These are phyloP conservation scores for Aspergillus proliferans DNA, from an alignment of 2,329 filamentous ascomycete genomes.

Conservation along the genomic window DNA sequence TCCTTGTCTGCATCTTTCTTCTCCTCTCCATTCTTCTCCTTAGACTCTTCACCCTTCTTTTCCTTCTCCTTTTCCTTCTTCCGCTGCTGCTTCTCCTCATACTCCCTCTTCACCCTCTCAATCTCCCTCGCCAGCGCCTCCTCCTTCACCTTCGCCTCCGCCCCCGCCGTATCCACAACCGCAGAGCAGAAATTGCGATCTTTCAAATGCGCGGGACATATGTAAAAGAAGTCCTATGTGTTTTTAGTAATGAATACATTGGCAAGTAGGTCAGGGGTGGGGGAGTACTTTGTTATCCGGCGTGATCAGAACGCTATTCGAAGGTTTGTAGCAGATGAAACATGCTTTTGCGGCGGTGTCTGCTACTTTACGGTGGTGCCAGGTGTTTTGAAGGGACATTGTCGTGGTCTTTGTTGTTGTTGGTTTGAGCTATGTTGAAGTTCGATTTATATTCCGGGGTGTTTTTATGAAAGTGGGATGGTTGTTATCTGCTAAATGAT, in stretches of 20 bases:
- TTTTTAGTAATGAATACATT: conserved; percentile 3
- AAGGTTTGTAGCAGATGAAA: conserved; percentile 86
- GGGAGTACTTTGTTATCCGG: conserved; percentile 71
- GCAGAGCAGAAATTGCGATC: conserved; percentile 72
- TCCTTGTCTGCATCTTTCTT: conserved; percentile 38
- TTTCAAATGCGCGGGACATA: conserved; percentile 75
- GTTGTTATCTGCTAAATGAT: conserved; percentile 6
- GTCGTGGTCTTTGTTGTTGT: background rate
- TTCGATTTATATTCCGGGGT: background rate
- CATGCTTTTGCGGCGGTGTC: conserved; percentile 78
- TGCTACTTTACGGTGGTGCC: conserved; percentile 79
- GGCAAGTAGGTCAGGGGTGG: background rate
- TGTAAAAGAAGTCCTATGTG: conserved; percentile 77
- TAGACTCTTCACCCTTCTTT: conserved; percentile 45
- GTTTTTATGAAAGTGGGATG: conserved; percentile 1
- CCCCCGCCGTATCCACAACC: conserved; percentile 39
- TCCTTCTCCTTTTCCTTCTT: conserved; percentile 59
- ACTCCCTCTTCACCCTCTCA: conserved; percentile 46
- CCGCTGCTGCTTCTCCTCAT: conserved; percentile 70
- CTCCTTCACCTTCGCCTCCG: conserved; percentile 37
- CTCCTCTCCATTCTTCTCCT: conserved; percentile 40
- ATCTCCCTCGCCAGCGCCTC: conserved; percentile 41
- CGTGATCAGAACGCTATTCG: conserved; percentile 79
- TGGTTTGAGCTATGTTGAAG: background rate
- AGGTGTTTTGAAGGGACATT: conserved; percentile 62